Conservation (phyloP, 345 rosid genomes). For the Citrus maxima region DNA sequence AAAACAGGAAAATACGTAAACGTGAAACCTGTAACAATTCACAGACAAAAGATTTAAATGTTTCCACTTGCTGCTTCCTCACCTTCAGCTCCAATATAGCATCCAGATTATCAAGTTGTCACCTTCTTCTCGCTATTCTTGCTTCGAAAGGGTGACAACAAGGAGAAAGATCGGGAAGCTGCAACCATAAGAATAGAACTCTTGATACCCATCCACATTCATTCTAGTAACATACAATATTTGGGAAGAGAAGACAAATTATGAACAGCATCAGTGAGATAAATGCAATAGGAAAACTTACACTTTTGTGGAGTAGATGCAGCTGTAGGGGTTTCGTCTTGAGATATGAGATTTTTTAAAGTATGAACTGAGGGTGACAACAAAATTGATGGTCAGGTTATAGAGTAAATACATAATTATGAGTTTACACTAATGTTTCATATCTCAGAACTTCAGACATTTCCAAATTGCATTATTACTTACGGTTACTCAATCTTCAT, state of each 20-base stretch:
- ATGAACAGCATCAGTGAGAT: background rate
- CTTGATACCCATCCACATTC: background rate
- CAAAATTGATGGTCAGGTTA: slow-evolving; percentile 18
- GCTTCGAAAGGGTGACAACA: slow-evolving; percentile 80
- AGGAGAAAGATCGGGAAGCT: slow-evolving; percentile 82
- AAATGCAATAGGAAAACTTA: slow-evolving; percentile 29
- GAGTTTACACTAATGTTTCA: background rate
- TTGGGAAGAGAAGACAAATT: slow-evolving; percentile 1
- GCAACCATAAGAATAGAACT: slow-evolving; percentile 10
- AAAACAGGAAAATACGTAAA: background rate
- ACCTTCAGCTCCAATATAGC: slow-evolving; percentile 4
- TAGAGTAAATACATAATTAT: background rate
- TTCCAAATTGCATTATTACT: background rate
- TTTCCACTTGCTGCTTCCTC: slow-evolving; percentile 11
- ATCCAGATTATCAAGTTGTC: slow-evolving; percentile 21
- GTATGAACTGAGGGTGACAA: slow-evolving; percentile 52
- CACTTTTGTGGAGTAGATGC: slow-evolving; percentile 57
- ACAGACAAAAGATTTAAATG: slow-evolving; percentile 13
- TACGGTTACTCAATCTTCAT: background rate
- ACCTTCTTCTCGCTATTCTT: slow-evolving; percentile 63
- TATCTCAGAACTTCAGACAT: background rate
- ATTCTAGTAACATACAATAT: background rate
- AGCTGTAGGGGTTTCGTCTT: slow-evolving; percentile 67
- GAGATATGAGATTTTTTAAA: slow-evolving; percentile 85
- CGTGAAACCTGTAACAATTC: slow-evolving; percentile 8